Conservation (phyloP, 2,329 filamentous ascomycete genomes). For the Sarocladium strictum region DNA sequence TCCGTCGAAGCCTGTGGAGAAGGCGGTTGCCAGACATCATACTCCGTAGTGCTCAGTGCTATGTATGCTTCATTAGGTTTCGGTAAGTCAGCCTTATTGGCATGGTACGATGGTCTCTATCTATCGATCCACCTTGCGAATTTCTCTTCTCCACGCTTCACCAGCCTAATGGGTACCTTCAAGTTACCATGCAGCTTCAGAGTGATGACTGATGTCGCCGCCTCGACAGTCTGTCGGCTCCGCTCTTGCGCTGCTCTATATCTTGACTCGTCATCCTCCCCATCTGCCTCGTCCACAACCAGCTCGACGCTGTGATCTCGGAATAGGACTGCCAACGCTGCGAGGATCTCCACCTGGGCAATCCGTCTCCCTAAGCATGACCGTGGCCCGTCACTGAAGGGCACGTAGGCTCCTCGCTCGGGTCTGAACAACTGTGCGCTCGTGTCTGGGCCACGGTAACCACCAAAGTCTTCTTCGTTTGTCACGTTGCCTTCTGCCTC, state of each 20-base stretch:
- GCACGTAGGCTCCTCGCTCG: conserved; percentile 48
- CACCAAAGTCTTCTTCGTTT: conserved; percentile 48
- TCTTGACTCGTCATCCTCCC: conserved; percentile 47
- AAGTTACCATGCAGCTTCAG: conserved; percentile 59
- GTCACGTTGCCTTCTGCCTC: conserved; percentile 14
- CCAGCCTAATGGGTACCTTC: conserved; percentile 61
- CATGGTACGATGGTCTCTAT: neutral
- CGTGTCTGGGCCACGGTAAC: conserved; percentile 55
- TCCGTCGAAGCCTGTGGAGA: too few relatives aligned
- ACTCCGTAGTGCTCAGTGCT: too few relatives aligned
- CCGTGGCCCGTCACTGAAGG: conserved; percentile 53
- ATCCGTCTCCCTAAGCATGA: conserved; percentile 53
- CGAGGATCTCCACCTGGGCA: conserved; percentile 53
- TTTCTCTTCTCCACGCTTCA: conserved; percentile 63
- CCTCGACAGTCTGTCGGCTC: conserved; percentile 43
- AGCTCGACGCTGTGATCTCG: conserved; percentile 63
- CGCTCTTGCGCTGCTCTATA: conserved; percentile 57
- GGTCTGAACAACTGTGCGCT: conserved; percentile 56
- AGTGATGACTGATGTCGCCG: conserved; percentile 59
- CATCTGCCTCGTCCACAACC: conserved; percentile 53
- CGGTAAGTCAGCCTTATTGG: too few relatives aligned
- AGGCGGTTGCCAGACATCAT: too few relatives aligned
- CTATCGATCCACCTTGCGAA: conserved; percentile 44
- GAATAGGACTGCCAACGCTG: conserved; percentile 48
- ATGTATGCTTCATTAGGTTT: too few relatives aligned